Evolutionary conservation across 331 rosid genomes (phyloP).

Genomic region (Erythrophleum ivorense): DNA sequence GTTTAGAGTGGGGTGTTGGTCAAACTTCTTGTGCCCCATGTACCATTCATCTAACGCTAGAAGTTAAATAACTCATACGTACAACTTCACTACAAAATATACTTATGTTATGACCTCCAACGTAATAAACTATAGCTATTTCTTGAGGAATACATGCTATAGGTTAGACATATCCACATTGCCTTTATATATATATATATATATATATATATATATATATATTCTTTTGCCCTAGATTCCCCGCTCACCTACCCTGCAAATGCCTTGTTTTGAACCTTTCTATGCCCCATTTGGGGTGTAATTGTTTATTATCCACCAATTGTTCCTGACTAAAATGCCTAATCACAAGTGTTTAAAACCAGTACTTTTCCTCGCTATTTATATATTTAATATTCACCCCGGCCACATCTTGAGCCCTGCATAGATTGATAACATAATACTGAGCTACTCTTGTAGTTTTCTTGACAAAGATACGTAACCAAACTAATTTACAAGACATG

Average conservation of each 20-base stretch:
- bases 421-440: neutral
- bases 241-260: neutral
- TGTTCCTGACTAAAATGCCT: conserved; percentile 26
- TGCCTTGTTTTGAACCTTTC: neutral
- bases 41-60: neutral
- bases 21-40: conserved; percentile 7
- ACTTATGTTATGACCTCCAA: neutral
- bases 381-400: neutral
- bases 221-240: conserved; percentile 5
- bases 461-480: too few species aligned
- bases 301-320: neutral
- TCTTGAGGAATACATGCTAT: conserved; percentile 3
- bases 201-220: too few species aligned
- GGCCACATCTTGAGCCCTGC: conserved; percentile 42
- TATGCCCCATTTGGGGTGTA: neutral
- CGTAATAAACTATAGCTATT: neutral
- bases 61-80: neutral
- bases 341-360: neutral
- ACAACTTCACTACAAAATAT: too few species aligned
- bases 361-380: neutral
- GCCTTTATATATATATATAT: neutral
- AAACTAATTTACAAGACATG: too few species aligned
- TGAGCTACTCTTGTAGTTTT: too few species aligned
- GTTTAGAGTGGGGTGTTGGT: neutral
- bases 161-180: neutral